Base-by-base conservation (phyloP, 768 basidiomycete species). In the Termitomyces heimii region DNA sequence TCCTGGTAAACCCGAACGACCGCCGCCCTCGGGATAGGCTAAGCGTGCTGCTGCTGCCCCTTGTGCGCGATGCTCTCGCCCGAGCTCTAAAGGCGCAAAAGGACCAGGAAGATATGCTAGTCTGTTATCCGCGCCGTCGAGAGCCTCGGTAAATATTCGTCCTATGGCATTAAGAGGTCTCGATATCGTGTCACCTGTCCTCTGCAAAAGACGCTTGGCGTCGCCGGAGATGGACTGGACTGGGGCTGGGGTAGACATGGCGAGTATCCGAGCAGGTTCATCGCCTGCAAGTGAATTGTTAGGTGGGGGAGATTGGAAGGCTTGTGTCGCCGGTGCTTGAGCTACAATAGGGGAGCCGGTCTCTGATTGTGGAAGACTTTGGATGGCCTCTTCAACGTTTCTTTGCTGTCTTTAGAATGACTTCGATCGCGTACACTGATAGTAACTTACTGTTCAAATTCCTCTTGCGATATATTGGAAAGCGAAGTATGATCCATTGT, bases 401-500 rank as follows among this genome's bases (percentile, higher is more conserved):
- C 81, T 81, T 49, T 24, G 16, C 40, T 24, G 3, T 7, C 40
- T 14, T 58, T 20, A 42, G n/a, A 37, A 54, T 43, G 45, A n/a
- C 5, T 8, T 37, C 46, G 43, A 48, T n/a, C 31, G 20, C 12
- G 35, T 35, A 35, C 20, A 12, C 49, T 56, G 9, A 24, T 10
- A 32, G 28, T 28, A 48, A 61, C 75, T 42, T 66, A 88, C 87
- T 72, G 77, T 68, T 98, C 97, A 58, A 99, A 99, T 60, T 98
- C 93, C 44, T 89, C 88, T 68, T 94, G 90, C 0, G 90, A 84
- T 60, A 98, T 98, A 63, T 91, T 88, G n/a, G 94, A 96, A 43
- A 99, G 74, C 8, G 91, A 90, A 0, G 93, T 88, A 57, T 95
- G 91, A 68, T 98, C 97, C 92, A 99, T 94, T 0, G 94, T 92